These are phyloP conservation scores for Immersiporthe knoxdaviesiana DNA, from an alignment of 2,329 filamentous ascomycete species.

Conservation along the genomic window DNA sequence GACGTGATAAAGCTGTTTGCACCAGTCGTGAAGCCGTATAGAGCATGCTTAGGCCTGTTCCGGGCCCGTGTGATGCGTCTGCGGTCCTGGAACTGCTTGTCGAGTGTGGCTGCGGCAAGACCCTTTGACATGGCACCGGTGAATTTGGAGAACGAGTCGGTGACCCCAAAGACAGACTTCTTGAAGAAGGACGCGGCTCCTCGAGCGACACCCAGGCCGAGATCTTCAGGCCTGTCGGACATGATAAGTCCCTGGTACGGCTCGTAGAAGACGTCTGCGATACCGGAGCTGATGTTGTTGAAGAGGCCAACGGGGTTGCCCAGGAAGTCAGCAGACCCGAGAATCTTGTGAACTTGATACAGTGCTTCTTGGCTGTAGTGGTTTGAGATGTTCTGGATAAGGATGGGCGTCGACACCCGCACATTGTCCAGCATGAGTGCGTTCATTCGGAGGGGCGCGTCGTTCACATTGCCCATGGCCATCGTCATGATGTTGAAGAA, in stretches of 20 bases:
- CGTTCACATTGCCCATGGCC: conserved; percentile 99
- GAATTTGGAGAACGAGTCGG: conserved; percentile 96
- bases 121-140: conserved; percentile 97
- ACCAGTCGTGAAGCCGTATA: conserved; percentile 94
- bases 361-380: conserved; percentile 98
- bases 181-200: conserved; percentile 97
- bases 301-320: conserved; percentile 97
- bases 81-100: conserved; percentile 98
- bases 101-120: conserved; percentile 89
- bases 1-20: conserved; percentile 94
- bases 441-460: conserved; percentile 92
- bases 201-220: conserved; percentile 93
- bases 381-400: conserved; percentile 84
- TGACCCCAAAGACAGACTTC: conserved; percentile 97
- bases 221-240: conserved; percentile 92
- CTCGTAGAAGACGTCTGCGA: conserved; percentile 98
- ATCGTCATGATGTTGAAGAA: conserved; percentile 98
- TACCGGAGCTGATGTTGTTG: conserved; percentile 96
- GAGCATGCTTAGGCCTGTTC: conserved; percentile 93
- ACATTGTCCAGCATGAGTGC: conserved; percentile 95
- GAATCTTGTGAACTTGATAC: conserved; percentile 94
- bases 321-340: conserved; percentile 95
- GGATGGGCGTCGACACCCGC: conserved; percentile 80
- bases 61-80: conserved; percentile 90
- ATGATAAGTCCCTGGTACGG: conserved; percentile 96